Conservation (phyloP, 192 early-diverging fungal species). For the Backusella psychrophila region DNA sequence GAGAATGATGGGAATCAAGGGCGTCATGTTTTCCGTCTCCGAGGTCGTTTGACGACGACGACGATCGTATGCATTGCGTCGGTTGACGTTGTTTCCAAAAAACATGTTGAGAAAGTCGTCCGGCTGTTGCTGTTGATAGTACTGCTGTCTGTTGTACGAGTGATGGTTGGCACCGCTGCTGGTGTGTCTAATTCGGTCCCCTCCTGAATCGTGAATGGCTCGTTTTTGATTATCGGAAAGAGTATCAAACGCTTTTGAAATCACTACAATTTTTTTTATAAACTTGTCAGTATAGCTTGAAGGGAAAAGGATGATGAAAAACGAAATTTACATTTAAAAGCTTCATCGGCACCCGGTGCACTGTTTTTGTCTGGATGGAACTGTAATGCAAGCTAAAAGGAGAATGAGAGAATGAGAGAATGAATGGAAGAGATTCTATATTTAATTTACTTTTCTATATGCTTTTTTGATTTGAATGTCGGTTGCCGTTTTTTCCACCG, state of each 20-base stretch:
- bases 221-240: conserved; percentile 87
- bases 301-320: neutral
- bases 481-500: conserved; percentile 68
- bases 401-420: neutral
- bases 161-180: conserved; percentile 22
- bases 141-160: conserved; percentile 21
- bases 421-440: neutral
- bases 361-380: conserved; percentile 97
- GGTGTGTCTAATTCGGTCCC: conserved; percentile 42
- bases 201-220: conserved; percentile 81
- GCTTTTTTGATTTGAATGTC: conserved; percentile 90
- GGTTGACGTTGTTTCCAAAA: conserved; percentile 65
- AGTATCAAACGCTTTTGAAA: conserved; percentile 88
- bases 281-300: neutral
- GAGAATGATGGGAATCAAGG: conserved; percentile 74
- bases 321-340: conserved; percentile 76
- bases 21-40: conserved; percentile 16
- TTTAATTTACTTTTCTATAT: conserved; percentile 79
- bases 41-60: neutral
- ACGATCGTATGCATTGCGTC: neutral
- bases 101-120: conserved; percentile 97
- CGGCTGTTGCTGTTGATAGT: conserved; percentile 38
- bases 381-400: conserved; percentile 73
- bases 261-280: conserved; percentile 47
- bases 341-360: conserved; percentile 96